These are phyloP conservation scores for Ophiostoma perfectum DNA, from an alignment of 2,329 filamentous ascomycete species.

Conservation along the genomic window DNA sequence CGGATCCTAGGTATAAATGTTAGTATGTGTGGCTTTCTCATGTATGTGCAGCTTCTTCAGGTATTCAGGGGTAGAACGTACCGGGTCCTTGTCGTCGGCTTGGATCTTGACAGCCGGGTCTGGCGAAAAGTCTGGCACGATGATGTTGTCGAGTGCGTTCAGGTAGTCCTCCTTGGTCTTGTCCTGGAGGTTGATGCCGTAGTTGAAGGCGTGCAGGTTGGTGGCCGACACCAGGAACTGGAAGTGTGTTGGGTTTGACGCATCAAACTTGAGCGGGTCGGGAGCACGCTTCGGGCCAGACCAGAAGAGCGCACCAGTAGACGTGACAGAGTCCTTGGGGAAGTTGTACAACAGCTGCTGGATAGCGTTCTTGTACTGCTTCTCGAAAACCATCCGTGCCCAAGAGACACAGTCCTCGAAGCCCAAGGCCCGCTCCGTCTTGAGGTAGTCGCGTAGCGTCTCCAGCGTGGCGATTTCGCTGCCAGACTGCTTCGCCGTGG, in stretches of 20 bases:
- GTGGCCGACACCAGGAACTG: conserved; percentile 82
- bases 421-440: conserved; percentile 81
- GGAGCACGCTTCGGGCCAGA: conserved; percentile 96
- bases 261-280: conserved; percentile 82
- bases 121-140: conserved; percentile 90
- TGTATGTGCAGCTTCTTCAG: too few species aligned
- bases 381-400: conserved; percentile 90
- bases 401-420: conserved; percentile 97
- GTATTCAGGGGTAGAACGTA: neutral
- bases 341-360: conserved; percentile 96
- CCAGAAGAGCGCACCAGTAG: conserved; percentile 89
- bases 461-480: conserved; percentile 93
- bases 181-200: conserved; percentile 83
- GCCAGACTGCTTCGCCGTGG: conserved; percentile 82
- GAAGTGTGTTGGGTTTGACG: conserved; percentile 78
- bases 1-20: conserved; percentile 52
- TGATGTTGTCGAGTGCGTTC: conserved; percentile 82
- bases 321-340: conserved; percentile 86
- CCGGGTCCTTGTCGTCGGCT: conserved; percentile 79
- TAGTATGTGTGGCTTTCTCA: too few species aligned
- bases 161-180: conserved; percentile 66
- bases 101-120: conserved; percentile 93
- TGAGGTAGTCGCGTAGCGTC: conserved; percentile 81
- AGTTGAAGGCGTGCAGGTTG: conserved; percentile 95
- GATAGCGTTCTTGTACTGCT: conserved; percentile 94